These are phyloP conservation scores for Bruguiera gymnorhiza DNA, from an alignment of 345 rosid genomes.

Conservation along the genomic window DNA sequence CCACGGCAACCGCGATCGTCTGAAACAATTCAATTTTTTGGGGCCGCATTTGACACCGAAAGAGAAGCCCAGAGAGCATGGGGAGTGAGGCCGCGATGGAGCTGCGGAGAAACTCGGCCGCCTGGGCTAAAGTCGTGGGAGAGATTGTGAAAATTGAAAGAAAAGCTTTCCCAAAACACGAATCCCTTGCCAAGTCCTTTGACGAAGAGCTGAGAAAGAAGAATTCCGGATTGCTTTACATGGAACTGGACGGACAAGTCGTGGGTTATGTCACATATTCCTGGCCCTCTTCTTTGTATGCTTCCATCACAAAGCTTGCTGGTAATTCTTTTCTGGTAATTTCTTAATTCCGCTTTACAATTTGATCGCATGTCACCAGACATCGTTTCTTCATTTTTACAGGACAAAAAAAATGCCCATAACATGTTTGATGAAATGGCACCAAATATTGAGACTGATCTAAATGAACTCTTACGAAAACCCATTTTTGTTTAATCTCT, in stretches of 20 bases:
- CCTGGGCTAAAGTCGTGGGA: conserved; percentile 42
- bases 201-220: conserved; percentile 67
- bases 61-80: conserved; percentile 6
- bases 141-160: conserved; percentile 71
- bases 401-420: background rate
- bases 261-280: conserved; percentile 65
- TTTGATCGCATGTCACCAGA: background rate
- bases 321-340: conserved; percentile 26
- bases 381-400: too few relatives aligned
- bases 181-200: conserved; percentile 63
- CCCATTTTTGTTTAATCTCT: too few relatives aligned
- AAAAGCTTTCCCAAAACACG: conserved; percentile 76
- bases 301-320: conserved; percentile 80
- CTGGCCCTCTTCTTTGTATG: conserved; percentile 71
- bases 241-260: conserved; percentile 40
- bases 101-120: conserved; percentile 46
- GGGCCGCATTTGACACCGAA: too few relatives aligned
- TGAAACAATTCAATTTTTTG: too few relatives aligned
- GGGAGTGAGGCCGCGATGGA: conserved; percentile 33
- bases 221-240: conserved; percentile 65
- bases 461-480: too few relatives aligned
- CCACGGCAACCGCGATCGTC: conserved; percentile 32
- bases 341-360: background rate
- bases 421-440: conserved; percentile 52
- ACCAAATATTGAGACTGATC: background rate